Evolutionary conservation across 2,329 filamentous ascomycete species (phyloP).

Genomic region (Samsoniella hepiali): DNA sequence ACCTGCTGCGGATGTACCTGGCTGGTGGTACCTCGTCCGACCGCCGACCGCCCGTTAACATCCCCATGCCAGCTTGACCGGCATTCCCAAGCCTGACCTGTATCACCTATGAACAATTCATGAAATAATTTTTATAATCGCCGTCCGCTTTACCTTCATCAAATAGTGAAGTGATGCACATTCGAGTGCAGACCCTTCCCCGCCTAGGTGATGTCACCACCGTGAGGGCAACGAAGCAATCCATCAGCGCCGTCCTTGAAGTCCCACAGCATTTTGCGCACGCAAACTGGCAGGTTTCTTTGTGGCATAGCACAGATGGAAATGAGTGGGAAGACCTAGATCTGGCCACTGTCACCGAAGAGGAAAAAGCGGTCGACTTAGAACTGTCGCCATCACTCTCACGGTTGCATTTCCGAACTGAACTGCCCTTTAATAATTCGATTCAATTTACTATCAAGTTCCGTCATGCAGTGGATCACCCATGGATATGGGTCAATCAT

Average conservation of each 20-base stretch:
- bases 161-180: conserved; percentile 31
- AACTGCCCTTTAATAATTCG: conserved; percentile 45
- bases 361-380: conserved; percentile 48
- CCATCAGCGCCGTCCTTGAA: conserved; percentile 69
- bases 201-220: conserved; percentile 72
- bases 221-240: conserved; percentile 45
- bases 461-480: conserved; percentile 45
- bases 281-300: conserved; percentile 65
- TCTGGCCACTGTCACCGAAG: conserved; percentile 30
- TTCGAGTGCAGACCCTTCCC: conserved; percentile 55
- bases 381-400: conserved; percentile 24
- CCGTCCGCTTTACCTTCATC: background rate
- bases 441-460: conserved; percentile 71
- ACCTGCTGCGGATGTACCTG: background rate
- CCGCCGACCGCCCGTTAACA: background rate
- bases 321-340: conserved; percentile 53
- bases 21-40: background rate
- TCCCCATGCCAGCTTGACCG: background rate
- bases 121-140: background rate
- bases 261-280: conserved; percentile 53
- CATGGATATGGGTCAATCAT: conserved; percentile 71
- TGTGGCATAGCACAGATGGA: conserved; percentile 67
- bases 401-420: conserved; percentile 52
- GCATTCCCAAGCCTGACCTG: background rate
- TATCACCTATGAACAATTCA: background rate